Conservation (phyloP, 2,329 filamentous ascomycete genomes). For the Cyclaneusma minus region DNA sequence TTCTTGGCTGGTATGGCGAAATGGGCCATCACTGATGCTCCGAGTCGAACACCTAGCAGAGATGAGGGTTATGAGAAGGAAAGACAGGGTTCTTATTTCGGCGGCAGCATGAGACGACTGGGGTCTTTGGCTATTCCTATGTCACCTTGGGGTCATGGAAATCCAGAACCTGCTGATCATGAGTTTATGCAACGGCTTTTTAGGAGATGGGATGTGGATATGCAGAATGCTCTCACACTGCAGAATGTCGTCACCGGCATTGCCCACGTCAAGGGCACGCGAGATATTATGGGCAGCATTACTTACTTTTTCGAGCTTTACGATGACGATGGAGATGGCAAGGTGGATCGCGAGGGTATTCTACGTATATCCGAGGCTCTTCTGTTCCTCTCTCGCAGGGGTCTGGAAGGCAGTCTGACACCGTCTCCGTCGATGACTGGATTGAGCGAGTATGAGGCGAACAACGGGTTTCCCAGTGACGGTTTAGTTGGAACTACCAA, state of each 20-base stretch:
- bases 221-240: slow-evolving; percentile 61
- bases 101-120: slow-evolving; percentile 32
- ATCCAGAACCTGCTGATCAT: slow-evolving; percentile 68
- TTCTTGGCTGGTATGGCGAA: slow-evolving; percentile 80
- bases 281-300: slow-evolving; percentile 95
- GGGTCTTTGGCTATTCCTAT: slow-evolving; percentile 8
- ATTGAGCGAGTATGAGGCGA: slow-evolving; percentile 27
- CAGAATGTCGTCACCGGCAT: slow-evolving; percentile 88
- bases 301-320: slow-evolving; percentile 97
- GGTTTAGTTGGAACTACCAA: slow-evolving; percentile 46
- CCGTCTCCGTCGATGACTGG: slow-evolving; percentile 44
- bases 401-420: slow-evolving; percentile 60
- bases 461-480: slow-evolving; percentile 17
- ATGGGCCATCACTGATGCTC: slow-evolving; percentile 87
- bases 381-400: slow-evolving; percentile 79
- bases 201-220: slow-evolving; percentile 71
- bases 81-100: slow-evolving; percentile 41
- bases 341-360: slow-evolving; percentile 89
- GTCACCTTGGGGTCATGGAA: slow-evolving; percentile 38
- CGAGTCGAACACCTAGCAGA: slow-evolving; percentile 40
- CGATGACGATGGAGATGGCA: slow-evolving; percentile 82
- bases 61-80: slow-evolving; percentile 30
- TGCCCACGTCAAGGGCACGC: slow-evolving; percentile 79
- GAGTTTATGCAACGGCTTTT: slow-evolving; percentile 88
- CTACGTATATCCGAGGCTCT: slow-evolving; percentile 86